Percentiles rank a stretch among this genome's conserved stretches.
These are phyloP conservation scores for Salisapilia sapeloensis DNA, from an alignment of 352 stramenopile genomes.

Conservation along the genomic window DNA sequence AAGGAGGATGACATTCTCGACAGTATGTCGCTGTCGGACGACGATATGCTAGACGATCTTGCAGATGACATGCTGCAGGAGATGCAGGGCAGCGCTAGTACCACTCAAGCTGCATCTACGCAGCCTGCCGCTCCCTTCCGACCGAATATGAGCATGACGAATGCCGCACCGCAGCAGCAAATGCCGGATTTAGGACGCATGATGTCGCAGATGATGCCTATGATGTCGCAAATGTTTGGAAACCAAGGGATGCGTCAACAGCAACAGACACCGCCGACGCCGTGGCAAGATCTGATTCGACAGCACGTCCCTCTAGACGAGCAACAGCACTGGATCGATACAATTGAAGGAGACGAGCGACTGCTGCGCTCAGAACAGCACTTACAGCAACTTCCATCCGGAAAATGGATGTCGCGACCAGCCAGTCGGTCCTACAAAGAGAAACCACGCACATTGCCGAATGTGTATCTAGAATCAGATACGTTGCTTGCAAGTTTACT, in stretches of 20 bases:
- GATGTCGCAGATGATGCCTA: conserved; percentile 80
- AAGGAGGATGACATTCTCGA: conserved; percentile 70
- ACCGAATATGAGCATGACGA: too few relatives aligned
- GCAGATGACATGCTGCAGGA: conserved; percentile 71
- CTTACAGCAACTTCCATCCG: conserved; percentile 10
- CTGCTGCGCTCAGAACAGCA: conserved; percentile 14
- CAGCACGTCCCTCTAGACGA: conserved; percentile 35
- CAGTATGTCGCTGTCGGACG: conserved; percentile 72
- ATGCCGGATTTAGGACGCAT: conserved; percentile 64
- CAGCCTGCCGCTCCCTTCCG: neutral
- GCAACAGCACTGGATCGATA: conserved; percentile 42
- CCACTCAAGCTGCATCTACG: conserved; percentile 2
- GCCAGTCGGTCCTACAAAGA: conserved; percentile 48
- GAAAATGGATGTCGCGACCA: too few relatives aligned
- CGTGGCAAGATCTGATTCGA: conserved; percentile 55
- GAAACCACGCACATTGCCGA: conserved; percentile 24
- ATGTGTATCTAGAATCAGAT: conserved; percentile 36
- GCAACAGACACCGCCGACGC: conserved; percentile 14
- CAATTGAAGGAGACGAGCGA: conserved; percentile 36
- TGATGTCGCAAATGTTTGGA: conserved; percentile 74
- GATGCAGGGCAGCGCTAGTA: conserved; percentile 17
- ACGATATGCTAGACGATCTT: conserved; percentile 67
- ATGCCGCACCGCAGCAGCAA: neutral
- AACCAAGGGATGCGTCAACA: conserved; percentile 4
- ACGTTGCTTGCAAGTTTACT: conserved; percentile 47